Evolutionary conservation across 805 yeast species (phyloP).

Genomic region (Sugiyamaella americana): DNA sequence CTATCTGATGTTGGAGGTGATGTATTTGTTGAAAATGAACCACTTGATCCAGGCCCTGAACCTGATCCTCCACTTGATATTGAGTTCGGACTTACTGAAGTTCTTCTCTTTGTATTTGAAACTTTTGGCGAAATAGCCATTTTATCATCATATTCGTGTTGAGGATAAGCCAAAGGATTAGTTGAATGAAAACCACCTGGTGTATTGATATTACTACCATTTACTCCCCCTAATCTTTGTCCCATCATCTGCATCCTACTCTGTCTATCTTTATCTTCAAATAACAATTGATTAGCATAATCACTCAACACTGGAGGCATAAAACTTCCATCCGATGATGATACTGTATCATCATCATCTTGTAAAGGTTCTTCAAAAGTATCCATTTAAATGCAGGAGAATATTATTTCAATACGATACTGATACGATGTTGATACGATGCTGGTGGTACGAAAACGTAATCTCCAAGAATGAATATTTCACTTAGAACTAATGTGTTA

Average conservation of each 20-base stretch:
- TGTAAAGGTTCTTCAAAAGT: background rate
- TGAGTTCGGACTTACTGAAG: background rate
- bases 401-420: too few species aligned
- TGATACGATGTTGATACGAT: too few species aligned
- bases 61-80: background rate
- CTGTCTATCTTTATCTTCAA: slow-evolving; percentile 12
- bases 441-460: too few species aligned
- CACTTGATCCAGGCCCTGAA: too few species aligned
- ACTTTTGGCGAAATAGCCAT: background rate
- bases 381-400: too few species aligned
- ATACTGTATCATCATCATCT: slow-evolving; percentile 34
- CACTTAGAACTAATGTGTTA: too few species aligned
- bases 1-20: slow-evolving; percentile 19
- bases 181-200: too few species aligned
- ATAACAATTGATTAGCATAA: slow-evolving; percentile 49
- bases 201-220: background rate
- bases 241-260: slow-evolving; percentile 13
- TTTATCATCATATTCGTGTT: slow-evolving; percentile 7
- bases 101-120: background rate
- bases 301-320: slow-evolving; percentile 57
- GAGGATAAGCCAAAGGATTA: too few species aligned
- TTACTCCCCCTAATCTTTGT: too few species aligned
- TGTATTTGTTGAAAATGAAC: background rate
- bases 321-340: slow-evolving; percentile 42
- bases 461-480: too few species aligned